Base-by-base conservation (phyloP, 1,139 yeast species). In the Scheffersomyces parashehatae region DNA sequence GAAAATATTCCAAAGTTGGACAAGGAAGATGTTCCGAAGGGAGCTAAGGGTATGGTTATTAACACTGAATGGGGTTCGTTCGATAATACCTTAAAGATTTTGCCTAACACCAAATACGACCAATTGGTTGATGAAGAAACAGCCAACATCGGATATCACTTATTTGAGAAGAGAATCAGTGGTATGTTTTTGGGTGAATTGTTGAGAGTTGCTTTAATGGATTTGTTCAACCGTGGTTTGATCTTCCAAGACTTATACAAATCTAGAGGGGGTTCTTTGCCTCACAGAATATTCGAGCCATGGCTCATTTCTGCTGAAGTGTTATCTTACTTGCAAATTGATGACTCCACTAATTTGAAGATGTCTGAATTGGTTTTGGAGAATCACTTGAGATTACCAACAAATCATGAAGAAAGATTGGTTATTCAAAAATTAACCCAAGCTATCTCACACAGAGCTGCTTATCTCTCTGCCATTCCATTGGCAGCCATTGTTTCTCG, bases 41-140 rank as follows among this genome's bases (percentile, higher is more conserved):
- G 79, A 28, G 78, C 79, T 48, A 70, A 73, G 2, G 84, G 88
- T 47, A 91, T 91, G 97, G 87, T 89, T 46, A 77, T 91, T 58
- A 91, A 91, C 70, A 90, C 97, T 35, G 98, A 91, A 68, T 91
- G 98, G 97, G 98, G 98, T 48, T 88, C 96, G 36, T 91, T 90
- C 60, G 98, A 91, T 65, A 90, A 90, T 58, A 82, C 80, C 26
- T 73, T 89, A 44, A 70, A 80, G 52, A 71, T 82, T 37, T 73
- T 90, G 53, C 97, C 97, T 46, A 75, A 70, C 40, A 88, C 95
- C 4, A 78, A 80, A 49, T 90, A 82, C 62, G 98, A 91, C 66
- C 64, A 67, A 38, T 73, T 69, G 29, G 80, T 91, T 49, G 96
- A 91, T 64, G 62, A 68, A 13, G 74, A 75, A 53, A 87, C 97